Percentiles rank a stretch among this genome's conserved stretches.
Conservation (phyloP, 495 filamentous ascomycete genomes). For the Aspergillus egyptiacus region DNA sequence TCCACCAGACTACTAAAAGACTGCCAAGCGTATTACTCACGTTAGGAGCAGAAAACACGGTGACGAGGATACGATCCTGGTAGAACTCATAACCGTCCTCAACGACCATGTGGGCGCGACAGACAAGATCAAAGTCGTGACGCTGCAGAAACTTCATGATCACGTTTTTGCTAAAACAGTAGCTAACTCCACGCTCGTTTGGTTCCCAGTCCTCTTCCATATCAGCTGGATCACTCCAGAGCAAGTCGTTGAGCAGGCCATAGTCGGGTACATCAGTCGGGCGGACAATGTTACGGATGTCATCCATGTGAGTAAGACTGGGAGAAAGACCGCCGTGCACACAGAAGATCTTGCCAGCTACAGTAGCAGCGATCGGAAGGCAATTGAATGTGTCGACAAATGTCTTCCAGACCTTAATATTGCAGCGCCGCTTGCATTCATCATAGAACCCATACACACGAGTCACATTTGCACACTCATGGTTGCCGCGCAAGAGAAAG, state of each 20-base stretch:
- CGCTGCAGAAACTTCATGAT: conserved; percentile 93
- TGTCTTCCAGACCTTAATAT: conserved; percentile 98
- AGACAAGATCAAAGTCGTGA: conserved; percentile 97
- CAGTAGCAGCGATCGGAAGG: conserved; percentile 91
- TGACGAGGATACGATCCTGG: conserved; percentile 89
- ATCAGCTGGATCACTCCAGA: conserved; percentile 97
- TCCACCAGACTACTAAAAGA: background rate
- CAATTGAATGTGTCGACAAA: conserved; percentile 98
- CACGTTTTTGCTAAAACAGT: conserved; percentile 97
- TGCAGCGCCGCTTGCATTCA: conserved; percentile 95
- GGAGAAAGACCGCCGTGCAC: conserved; percentile 96
- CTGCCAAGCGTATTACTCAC: conserved; percentile 49
- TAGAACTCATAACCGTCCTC: conserved; percentile 99
- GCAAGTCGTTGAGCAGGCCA: conserved; percentile 87
- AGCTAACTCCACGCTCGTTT: conserved; percentile 95
- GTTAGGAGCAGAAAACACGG: conserved; percentile 96
- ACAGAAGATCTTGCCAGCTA: conserved; percentile 98
- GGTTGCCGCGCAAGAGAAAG: conserved; percentile 93
- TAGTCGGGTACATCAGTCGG: conserved; percentile 98
- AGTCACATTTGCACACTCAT: conserved; percentile 98
- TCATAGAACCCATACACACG: conserved; percentile 99
- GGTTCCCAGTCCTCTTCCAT: conserved; percentile 98
- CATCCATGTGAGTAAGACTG: conserved; percentile 91
- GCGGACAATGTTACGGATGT: conserved; percentile 91
- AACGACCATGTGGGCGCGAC: conserved; percentile 98